Conservation (phyloP, 2,329 filamentous ascomycete species). For the Trichoderma hamatum region DNA sequence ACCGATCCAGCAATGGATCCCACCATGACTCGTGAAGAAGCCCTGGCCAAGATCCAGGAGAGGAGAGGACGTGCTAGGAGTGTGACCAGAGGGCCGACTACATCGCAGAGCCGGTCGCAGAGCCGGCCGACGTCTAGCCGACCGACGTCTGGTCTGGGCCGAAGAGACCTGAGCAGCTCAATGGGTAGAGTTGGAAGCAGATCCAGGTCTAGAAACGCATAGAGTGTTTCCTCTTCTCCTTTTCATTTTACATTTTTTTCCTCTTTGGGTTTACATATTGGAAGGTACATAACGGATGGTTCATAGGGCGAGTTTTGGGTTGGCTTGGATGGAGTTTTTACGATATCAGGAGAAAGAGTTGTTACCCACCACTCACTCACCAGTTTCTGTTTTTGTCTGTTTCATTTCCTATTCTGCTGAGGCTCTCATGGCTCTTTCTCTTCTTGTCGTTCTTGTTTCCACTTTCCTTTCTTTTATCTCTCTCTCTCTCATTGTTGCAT, state of each 20-base stretch:
- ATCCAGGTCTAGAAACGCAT: slow-evolving; percentile 29
- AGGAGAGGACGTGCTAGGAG: slow-evolving; percentile 71
- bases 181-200: slow-evolving; percentile 39
- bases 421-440: background rate
- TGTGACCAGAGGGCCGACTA: slow-evolving; percentile 64
- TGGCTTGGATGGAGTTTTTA: slow-evolving; percentile 1
- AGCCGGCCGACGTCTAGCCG: too few relatives aligned
- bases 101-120: slow-evolving; percentile 57
- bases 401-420: background rate
- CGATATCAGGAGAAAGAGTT: background rate
- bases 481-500: background rate
- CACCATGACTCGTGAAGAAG: slow-evolving; percentile 73
- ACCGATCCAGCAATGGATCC: slow-evolving; percentile 63
- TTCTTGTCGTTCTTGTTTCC: background rate
- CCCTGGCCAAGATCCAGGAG: slow-evolving; percentile 74
- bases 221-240: slow-evolving; percentile 1
- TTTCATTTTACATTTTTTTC: slow-evolving; percentile 22
- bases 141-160: slow-evolving; percentile 52
- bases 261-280: slow-evolving; percentile 4
- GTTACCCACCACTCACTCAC: background rate
- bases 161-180: slow-evolving; percentile 55
- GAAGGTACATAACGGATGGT: slow-evolving; percentile 10
- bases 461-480: background rate
- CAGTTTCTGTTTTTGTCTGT: background rate
- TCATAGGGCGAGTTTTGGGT: background rate